A percentile compares a stretch with the other conserved stretches of the same genome.
Conservation (phyloP, 1,139 yeast species). For the Yamadazyma atlantica region DNA sequence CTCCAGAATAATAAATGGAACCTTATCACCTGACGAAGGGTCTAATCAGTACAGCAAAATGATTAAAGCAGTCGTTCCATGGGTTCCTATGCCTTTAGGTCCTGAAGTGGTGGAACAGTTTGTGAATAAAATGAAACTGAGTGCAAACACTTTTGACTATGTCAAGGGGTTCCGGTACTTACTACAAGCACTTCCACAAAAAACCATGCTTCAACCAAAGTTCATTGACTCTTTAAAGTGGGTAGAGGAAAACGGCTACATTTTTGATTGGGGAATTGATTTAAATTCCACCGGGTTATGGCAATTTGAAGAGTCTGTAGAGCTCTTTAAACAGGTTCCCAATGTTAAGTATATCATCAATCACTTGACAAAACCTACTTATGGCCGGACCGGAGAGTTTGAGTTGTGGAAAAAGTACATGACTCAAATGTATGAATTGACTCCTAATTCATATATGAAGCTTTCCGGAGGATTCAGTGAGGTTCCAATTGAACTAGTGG, state of each 20-base stretch:
- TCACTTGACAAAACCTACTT: constrained; percentile 41
- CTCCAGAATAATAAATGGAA: constrained; percentile 11
- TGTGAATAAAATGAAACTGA: constrained; percentile 10
- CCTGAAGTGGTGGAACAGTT: constrained; percentile 9
- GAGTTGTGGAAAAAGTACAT: constrained; percentile 22
- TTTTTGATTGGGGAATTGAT: constrained; percentile 44
- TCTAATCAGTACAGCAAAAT: constrained; percentile 10
- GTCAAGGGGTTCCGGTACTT: constrained; percentile 39
- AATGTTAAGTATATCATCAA: constrained; percentile 31
- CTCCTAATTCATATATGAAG: constrained; percentile 32
- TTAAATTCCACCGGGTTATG: constrained; percentile 33
- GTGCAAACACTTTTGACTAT: constrained; percentile 7
- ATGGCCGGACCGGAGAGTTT: constrained; percentile 13
- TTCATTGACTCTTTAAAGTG: constrained; percentile 30
- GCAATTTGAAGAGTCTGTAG: constrained; percentile 35
- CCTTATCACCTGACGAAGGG: constrained; percentile 12
- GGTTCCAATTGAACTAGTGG: constrained; percentile 17
- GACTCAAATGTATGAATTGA: constrained; percentile 16
- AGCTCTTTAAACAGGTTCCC: constrained; percentile 19
- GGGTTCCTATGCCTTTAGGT: constrained; percentile 20
- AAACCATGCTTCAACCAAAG: constrained; percentile 23
- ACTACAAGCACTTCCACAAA: constrained; percentile 38
- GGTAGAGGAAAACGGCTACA: constrained; percentile 23
- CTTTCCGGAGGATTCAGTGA: constrained; percentile 45
- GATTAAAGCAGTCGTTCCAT: constrained; percentile 17